Evolutionary conservation across 345 rosid genomes (phyloP), one percentile per base, ranked within the genome.

Genomic region (Eucalyptus regnans): DNA sequence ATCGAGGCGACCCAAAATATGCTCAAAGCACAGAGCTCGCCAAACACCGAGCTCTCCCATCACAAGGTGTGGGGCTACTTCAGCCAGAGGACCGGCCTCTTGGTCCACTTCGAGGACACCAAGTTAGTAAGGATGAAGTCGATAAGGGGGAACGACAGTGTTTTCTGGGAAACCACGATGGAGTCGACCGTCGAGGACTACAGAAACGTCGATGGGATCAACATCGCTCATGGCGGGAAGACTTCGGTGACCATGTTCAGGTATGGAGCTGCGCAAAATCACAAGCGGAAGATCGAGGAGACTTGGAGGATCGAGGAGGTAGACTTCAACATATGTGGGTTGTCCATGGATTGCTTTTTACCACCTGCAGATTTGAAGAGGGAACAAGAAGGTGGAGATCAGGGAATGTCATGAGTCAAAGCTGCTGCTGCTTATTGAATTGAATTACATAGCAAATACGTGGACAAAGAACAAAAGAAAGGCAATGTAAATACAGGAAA

Each of bases 31-130:
- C 99, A 97, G 85, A 93, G 96, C 90, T 94, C 97, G 13, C 87
- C 94, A 4, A 93, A 95, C 89, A 94, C 98, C 7, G 98, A 96
- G 88, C 93, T 97, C 50, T 66, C 94, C 51, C 98, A 96, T 92
- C 99, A 97, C 86, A 96, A 93, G 2, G 89, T 96, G n/a, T 94
- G 99, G 99, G 99, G 99, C 12, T 95, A 93, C 91, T 96, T 97
- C 93, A 95, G 99, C 96, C 99, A 96, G 88, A 90, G 97, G 43
- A 96, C 98, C 10, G 99, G 99, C 31, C 91, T 97, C 18, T 94
- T 97, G 13, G 90, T 92, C 37, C 94, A 95, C 87, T 93, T 97
- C 62, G 94, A 95, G 90, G 99, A 97, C 86, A 93, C 96, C 51
- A 96, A 94, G 89, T 88, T 96, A 22, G 96, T 96, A 15, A 93